Evolutionary conservation across 2,329 filamentous ascomycete species (phyloP).

Genomic region (Aspergillus sclerotialis): DNA sequence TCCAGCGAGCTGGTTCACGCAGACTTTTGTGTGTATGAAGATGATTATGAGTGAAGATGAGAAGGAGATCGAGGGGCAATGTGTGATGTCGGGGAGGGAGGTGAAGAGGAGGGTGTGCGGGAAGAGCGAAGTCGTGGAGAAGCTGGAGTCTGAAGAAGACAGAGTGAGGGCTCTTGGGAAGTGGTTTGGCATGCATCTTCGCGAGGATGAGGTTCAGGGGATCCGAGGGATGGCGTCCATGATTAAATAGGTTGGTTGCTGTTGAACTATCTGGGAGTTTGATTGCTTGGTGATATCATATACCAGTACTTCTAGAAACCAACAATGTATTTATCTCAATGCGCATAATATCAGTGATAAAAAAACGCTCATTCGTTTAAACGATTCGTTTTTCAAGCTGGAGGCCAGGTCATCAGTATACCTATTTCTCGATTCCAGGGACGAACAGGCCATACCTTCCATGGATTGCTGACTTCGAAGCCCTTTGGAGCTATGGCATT

Average conservation of each 20-base stretch:
- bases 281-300: constrained; percentile 12
- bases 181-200: constrained; percentile 48
- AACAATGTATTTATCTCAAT: constrained; percentile 13
- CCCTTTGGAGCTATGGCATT: constrained; percentile 51
- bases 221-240: constrained; percentile 47
- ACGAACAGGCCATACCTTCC: constrained; percentile 46
- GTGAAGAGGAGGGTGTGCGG: constrained; percentile 51
- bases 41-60: constrained; percentile 47
- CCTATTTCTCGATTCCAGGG: constrained; percentile 1
- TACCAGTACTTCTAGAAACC: constrained; percentile 11
- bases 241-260: constrained; percentile 23
- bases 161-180: constrained; percentile 45
- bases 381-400: constrained; percentile 36
- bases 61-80: constrained; percentile 44
- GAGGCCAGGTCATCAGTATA: constrained; percentile 15
- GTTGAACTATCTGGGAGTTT: constrained; percentile 2
- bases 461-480: constrained; percentile 62
- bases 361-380: constrained; percentile 20
- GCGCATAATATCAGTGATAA: constrained; percentile 12
- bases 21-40: constrained; percentile 46
- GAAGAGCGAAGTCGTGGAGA: constrained; percentile 42
- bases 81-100: constrained; percentile 45
- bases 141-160: constrained; percentile 47
- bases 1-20: constrained; percentile 48
- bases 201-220: constrained; percentile 43